Evolutionary conservation across 1,284 basidiomycete genomes (phyloP).

Genomic region (Athelia sp.): DNA sequence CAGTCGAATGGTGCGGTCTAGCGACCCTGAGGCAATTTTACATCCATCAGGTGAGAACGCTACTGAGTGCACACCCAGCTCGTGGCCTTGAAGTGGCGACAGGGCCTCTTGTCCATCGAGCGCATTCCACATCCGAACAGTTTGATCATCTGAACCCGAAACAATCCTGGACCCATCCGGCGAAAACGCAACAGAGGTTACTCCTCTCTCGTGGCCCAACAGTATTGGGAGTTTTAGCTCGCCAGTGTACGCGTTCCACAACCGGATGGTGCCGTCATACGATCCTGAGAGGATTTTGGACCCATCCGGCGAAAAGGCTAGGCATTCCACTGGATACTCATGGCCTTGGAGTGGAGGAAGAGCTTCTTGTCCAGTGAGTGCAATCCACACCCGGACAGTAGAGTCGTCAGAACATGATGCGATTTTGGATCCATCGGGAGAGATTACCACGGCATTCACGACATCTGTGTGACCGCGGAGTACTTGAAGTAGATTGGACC

Average conservation of each 20-base stretch:
- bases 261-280: background rate
- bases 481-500: background rate
- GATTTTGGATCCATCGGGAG: background rate
- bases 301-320: background rate
- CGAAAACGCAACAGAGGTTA: background rate
- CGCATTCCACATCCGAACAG: background rate
- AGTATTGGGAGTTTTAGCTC: no score
- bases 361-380: background rate
- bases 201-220: no score
- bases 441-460: background rate
- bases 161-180: background rate
- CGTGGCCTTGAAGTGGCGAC: background rate
- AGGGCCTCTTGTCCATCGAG: background rate
- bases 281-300: background rate
- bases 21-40: slow-evolving; percentile 9
- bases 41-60: slow-evolving; percentile 8
- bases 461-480: background rate
- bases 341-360: slow-evolving; percentile 1
- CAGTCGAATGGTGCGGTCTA: slow-evolving; percentile 10
- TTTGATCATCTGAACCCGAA: background rate
- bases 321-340: background rate
- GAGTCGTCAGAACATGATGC: background rate
- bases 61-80: background rate
- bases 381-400: background rate
- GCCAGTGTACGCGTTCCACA: background rate